Base-by-base conservation (phyloP, 441 rosid species). In the Adansonia rubrostipa region DNA sequence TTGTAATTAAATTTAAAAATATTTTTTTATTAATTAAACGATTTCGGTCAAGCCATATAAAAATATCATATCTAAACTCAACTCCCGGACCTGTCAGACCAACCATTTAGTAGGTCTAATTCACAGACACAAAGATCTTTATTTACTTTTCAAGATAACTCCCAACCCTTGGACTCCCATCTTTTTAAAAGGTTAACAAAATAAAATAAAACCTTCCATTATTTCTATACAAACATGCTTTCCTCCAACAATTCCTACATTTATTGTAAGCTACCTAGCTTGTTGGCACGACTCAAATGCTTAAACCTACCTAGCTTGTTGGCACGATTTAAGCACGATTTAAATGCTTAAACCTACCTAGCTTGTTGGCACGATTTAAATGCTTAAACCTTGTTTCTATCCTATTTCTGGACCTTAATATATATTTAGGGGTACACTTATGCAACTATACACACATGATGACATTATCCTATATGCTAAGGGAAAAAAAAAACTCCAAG, bases 401-500 rank as follows among this genome's bases (percentile, higher is more conserved):
- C 73, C 42, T 51, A 50, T 36, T 64, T 24, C 63, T 14, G 47
- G 44, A 68, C 62, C 60, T 64, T 44, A 15, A 28, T 28, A 56
- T 14, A 71, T 33, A 9, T 63, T 14, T 9, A 58, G 33, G 58
- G 42, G 22, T 78, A 53, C 48, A 58, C 56, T 75, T 51, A 74
- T 11, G 70, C 62, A 71, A 33, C 73, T 80, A 71, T 82, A 76
- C 78, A 78, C 80, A 83, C 69, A 68, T 19, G 51, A 47, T 36
- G 57, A 63, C 24, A 57, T 28, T 53, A 3, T 48, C 28, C 22
- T 42, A 63, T 69, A 76, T 44, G 8, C 69, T 47, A 28, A 28
- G 36, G 36, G 3, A 28, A 24, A 24, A 24, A 44, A 47, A 62
- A 50, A 74, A 24, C n/a, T 1, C 22, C 28, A 22, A 19, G 20